Evolutionary conservation across 805 yeast genomes (phyloP).

Genomic region (Spencermartinsiella europaea): DNA sequence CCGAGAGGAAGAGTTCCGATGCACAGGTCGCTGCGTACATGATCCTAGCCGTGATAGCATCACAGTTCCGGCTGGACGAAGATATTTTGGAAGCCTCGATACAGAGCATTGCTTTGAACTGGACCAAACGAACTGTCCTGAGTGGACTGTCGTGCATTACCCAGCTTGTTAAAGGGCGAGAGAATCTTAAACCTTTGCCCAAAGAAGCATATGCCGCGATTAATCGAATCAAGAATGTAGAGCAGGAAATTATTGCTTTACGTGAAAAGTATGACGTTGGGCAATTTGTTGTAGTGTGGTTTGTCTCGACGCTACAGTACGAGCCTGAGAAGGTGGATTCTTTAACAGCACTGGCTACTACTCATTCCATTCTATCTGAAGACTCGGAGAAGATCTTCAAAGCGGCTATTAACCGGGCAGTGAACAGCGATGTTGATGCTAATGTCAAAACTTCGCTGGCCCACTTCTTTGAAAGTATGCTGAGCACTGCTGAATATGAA

Average conservation of each 20-base stretch:
- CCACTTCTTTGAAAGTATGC: conserved; percentile 38
- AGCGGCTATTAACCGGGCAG: conserved; percentile 4
- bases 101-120: conserved; percentile 48
- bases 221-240: conserved; percentile 20
- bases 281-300: conserved; percentile 41
- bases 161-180: conserved; percentile 26
- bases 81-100: conserved; percentile 56
- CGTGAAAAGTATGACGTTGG: conserved; percentile 31
- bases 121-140: conserved; percentile 31
- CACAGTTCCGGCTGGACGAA: conserved; percentile 59
- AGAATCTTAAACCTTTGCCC: conserved; percentile 17
- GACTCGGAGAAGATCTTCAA: conserved; percentile 17
- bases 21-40: conserved; percentile 82
- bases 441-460: conserved; percentile 31
- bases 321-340: conserved; percentile 31
- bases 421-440: not conserved
- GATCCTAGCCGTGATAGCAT: conserved; percentile 66
- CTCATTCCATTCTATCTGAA: conserved; percentile 16
- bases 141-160: conserved; percentile 32
- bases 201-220: conserved; percentile 16
- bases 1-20: conserved; percentile 38
- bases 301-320: conserved; percentile 41
- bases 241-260: conserved; percentile 22
- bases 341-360: conserved; percentile 16
- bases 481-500: conserved; percentile 37